These are phyloP conservation scores for Ceratocystis papillata DNA, from an alignment of 2,329 filamentous ascomycete species.

Conservation along the genomic window DNA sequence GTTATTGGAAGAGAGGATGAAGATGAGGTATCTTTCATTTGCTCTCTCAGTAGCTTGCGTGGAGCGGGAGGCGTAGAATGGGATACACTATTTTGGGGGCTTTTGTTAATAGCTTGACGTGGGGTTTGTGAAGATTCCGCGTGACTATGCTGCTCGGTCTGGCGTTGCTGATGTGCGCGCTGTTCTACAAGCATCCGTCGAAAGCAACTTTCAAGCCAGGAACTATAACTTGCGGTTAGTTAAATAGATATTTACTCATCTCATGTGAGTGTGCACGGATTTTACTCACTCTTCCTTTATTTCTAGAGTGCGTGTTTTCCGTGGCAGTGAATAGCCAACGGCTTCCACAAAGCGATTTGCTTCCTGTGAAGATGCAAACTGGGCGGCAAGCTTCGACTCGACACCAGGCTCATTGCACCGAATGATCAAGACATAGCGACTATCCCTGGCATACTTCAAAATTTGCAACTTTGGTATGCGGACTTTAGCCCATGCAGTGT, in stretches of 20 bases:
- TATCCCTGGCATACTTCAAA: neutral
- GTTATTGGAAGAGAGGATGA: neutral
- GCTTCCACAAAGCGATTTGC: slow-evolving; percentile 7
- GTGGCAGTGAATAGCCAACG: neutral
- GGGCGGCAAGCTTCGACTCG: slow-evolving; percentile 9
- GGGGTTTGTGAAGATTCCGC: neutral
- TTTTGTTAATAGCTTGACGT: neutral
- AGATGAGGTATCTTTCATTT: slow-evolving; percentile 1
- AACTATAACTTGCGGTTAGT: neutral
- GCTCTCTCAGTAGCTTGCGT: neutral
- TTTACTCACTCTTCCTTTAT: neutral
- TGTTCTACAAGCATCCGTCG: neutral
- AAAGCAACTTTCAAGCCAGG: neutral
- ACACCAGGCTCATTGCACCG: slow-evolving; percentile 8
- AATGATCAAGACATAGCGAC: neutral
- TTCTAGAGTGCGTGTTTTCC: slow-evolving; percentile 1
- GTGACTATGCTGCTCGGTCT: neutral
- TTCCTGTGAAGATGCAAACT: slow-evolving; percentile 12
- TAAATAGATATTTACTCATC: neutral
- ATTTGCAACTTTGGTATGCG: slow-evolving; percentile 4
- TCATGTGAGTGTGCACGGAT: neutral
- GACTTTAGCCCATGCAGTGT: slow-evolving; percentile 1
- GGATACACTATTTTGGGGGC: neutral
- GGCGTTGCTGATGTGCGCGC: neutral
- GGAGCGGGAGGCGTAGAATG: neutral